These are phyloP conservation scores for Pseudocercospora fijiensis DNA, from an alignment of 2,329 filamentous ascomycete genomes.

Conservation along the genomic window DNA sequence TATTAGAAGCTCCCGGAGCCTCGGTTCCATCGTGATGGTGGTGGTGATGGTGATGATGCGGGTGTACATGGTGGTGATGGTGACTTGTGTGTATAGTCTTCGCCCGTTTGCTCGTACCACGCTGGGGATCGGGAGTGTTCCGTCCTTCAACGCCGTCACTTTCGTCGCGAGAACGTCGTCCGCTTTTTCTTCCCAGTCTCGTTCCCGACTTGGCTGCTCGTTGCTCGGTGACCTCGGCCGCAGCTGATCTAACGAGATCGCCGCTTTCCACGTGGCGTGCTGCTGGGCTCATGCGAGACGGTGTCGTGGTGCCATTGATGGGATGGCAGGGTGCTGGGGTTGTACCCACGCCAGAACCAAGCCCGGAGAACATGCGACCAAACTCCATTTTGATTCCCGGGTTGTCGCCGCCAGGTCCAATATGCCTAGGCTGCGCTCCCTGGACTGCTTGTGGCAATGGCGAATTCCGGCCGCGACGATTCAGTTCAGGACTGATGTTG, in stretches of 20 bases:
- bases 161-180: slow-evolving; percentile 73
- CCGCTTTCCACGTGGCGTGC: slow-evolving; percentile 33
- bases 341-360: slow-evolving; percentile 67
- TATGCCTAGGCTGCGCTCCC: slow-evolving; percentile 77
- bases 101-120: slow-evolving; percentile 64
- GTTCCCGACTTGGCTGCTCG: slow-evolving; percentile 41
- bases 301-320: slow-evolving; percentile 55
- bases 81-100: slow-evolving; percentile 48
- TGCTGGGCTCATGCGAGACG: slow-evolving; percentile 43
- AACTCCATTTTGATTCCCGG: slow-evolving; percentile 93
- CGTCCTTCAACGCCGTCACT: slow-evolving; percentile 58
- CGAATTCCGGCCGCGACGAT: slow-evolving; percentile 79
- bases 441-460: slow-evolving; percentile 92
- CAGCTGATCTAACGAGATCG: slow-evolving; percentile 30
- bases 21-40: slow-evolving; percentile 34
- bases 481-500: slow-evolving; percentile 69
- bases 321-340: slow-evolving; percentile 48
- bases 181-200: slow-evolving; percentile 55
- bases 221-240: slow-evolving; percentile 38
- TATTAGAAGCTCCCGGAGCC: slow-evolving; percentile 21
- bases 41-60: slow-evolving; percentile 46
- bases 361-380: slow-evolving; percentile 92
- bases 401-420: slow-evolving; percentile 71
- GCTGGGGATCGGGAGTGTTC: slow-evolving; percentile 44
- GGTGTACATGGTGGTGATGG: slow-evolving; percentile 58